Conservation (phyloP, 2,329 filamentous ascomycete genomes). For the Pseudogymnoascus sp. region DNA sequence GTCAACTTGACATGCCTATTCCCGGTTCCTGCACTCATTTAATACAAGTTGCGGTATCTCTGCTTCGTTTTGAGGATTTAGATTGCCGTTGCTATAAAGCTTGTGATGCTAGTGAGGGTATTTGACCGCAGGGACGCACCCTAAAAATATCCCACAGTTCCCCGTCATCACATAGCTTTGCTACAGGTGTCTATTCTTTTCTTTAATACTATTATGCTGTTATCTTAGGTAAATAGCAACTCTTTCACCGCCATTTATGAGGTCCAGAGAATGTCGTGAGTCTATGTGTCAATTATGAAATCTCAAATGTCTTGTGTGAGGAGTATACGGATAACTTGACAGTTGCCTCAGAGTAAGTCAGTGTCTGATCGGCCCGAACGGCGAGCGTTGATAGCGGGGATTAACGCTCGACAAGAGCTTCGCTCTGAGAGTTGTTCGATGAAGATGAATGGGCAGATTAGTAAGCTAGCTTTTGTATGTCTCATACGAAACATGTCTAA, state of each 20-base stretch:
- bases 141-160: neutral
- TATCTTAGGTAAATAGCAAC: neutral
- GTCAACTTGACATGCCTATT: neutral
- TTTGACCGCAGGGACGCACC: neutral
- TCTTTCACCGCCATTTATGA: neutral
- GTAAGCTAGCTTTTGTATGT: too few species aligned
- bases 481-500: too few species aligned
- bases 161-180: neutral
- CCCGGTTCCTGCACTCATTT: neutral
- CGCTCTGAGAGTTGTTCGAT: too few species aligned
- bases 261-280: neutral
- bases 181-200: neutral
- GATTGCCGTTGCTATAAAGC: neutral
- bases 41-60: neutral
- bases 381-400: too few species aligned
- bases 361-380: too few species aligned
- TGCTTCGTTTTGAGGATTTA: neutral
- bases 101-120: neutral
- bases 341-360: too few species aligned
- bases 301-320: neutral
- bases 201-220: neutral
- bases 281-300: neutral
- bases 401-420: too few species aligned
- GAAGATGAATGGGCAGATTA: too few species aligned
- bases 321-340: too few species aligned